Evolutionary conservation across 2,329 filamentous ascomycete species (phyloP), one percentile per base, ranked within the genome.

Genomic region (Alternaria metachromatica): DNA sequence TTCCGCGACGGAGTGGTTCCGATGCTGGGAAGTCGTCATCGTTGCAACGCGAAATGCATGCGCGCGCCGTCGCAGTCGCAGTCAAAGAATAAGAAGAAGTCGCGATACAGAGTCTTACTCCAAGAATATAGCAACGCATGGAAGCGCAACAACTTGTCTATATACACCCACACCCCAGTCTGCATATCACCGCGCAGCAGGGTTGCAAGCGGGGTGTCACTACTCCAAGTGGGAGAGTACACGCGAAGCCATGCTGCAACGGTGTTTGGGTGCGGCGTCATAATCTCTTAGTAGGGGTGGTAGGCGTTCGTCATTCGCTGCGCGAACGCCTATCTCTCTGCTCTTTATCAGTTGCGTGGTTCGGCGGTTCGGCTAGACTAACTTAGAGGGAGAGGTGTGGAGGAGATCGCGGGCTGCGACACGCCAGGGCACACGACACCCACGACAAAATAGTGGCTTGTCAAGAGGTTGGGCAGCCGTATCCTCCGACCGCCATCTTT

Each of bases 1-100:
- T 43, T 85, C 79, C 9, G 80, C 81, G 23, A 86, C 82, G 30
- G 67, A 68, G n/a, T 55, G 67, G 51, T 63, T 66, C 12, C 55
- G 64, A 26, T 59, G 66, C 15, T 53, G 55, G 58, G 15, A 20
- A 58, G 49, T 59, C 67, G 62, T 43, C 55, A 18, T 55, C 54
- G 59, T 53, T 60, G 60, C 53, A 26, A 62, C 20, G 51, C 48
- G 25, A 62, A 48, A 28, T 33, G 13, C 25, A 53, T 45, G 21
- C 58, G 46, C 50, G 63, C 67, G 55, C 21, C 28, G 26, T 23
- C 48, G 25, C 25, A 18, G 48, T 9, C 46, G 46, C 25, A 9
- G 25, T 20, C 26, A 3, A 18, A n/a, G 3, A 18, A 12, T 44
- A 37, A 25, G 6, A 55, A 55, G 44, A 21, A 20, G 13, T 20